These are phyloP conservation scores for Cadophora malorum DNA, from an alignment of 2,329 filamentous ascomycete genomes.

Conservation along the genomic window DNA sequence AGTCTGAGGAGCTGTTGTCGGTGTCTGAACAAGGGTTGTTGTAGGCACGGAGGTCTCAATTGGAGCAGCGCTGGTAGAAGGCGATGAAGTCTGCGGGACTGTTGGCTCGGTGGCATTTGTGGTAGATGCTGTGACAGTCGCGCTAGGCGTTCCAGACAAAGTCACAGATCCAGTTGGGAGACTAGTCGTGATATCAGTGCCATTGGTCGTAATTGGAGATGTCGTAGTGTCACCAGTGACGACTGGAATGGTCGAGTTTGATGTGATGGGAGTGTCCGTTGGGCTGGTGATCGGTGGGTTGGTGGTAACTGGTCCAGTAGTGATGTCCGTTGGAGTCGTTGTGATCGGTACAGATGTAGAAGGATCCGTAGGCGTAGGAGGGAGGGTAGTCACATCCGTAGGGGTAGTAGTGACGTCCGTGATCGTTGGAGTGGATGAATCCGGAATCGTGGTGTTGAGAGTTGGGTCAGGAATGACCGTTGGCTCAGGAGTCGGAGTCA, in stretches of 20 bases:
- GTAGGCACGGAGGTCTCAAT: conserved; percentile 21
- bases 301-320: conserved; percentile 12
- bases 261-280: background rate
- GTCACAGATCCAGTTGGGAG: conserved; percentile 15
- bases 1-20: conserved; percentile 25
- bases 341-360: conserved; percentile 13
- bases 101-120: conserved; percentile 27
- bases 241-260: background rate
- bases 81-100: conserved; percentile 15
- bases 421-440: conserved; percentile 11
- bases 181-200: conserved; percentile 16
- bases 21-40: conserved; percentile 25
- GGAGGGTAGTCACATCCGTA: background rate
- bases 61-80: conserved; percentile 17
- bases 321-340: background rate
- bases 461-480: background rate
- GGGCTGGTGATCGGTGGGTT: conserved; percentile 1
- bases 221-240: conserved; percentile 8
- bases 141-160: conserved; percentile 1
- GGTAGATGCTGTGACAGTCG: conserved; percentile 12
- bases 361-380: conserved; percentile 4
- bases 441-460: background rate
- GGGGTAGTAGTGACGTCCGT: background rate
- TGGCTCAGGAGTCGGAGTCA: conserved; percentile 14
- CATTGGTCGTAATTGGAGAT: conserved; percentile 4